Base-by-base conservation (phyloP, 2,329 filamentous ascomycete species). In the Chlorencoelia australis region DNA sequence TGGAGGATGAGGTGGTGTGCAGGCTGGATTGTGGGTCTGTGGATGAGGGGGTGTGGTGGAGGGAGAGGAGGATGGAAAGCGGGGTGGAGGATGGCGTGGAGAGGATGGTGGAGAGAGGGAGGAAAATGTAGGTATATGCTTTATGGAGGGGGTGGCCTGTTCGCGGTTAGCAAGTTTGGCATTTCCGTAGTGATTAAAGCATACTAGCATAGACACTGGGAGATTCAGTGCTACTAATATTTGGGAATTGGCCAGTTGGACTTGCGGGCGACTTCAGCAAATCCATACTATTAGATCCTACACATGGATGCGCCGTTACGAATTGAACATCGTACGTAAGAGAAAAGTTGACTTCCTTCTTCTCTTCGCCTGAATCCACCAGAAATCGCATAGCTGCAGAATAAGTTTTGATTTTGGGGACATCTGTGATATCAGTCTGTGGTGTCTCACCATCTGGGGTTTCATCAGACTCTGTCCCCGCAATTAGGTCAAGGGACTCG, bases 231-330 rank as follows among this genome's bases (percentile, higher is more conserved):
- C 14, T 15, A 35, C 17, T 40, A 18, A 37, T 28, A 4, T 37
- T 42, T 74, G 69, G 37, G 70, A 67, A 68, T 48, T 69, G 70
- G 35, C 75, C 73, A 2, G 69, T 73, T 14, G 74, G 72, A 49
- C 71, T 78, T 1, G 68, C 67, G 0, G 73, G 69, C 10, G 73
- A 73, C 51, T 71, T 74, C 33, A 79, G 51, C 37, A 78, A 68
- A 43, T 67, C 69, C 2, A 75, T 69, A 37, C 69, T 65, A 33
- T 65, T 64, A 1, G 73, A 74, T 2, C 71, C 68, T 4, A 71
- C 66, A 47, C 77, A 82, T 0, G 77, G 77, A 46, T 79, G 74
- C 0, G 75, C 75, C 1, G 77, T 79, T 13, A 79, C 71, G 51
- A 81, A 81, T 47, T 69, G 70, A 15, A 79, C 65, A 40, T 81